Percentiles rank a stretch among this genome's conserved stretches.
Evolutionary conservation across 176 grass and related monocot species (phyloP).

Genomic region (Aechmea fasciata): DNA sequence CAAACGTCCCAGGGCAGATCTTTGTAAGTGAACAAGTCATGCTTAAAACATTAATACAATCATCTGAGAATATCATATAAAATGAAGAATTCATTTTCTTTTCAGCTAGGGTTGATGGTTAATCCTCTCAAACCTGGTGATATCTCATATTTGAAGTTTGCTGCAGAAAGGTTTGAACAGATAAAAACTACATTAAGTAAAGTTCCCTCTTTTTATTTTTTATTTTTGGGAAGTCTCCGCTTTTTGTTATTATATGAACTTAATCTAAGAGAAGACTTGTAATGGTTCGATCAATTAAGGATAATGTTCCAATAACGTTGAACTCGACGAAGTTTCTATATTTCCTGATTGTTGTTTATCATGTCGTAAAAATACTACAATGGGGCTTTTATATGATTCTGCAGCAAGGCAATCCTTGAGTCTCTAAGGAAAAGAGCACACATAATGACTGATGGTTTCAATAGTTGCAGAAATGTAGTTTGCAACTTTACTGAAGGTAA

Average conservation of each 20-base stretch:
- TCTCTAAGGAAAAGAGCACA: conserved; percentile 87
- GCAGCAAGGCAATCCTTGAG: conserved; percentile 66
- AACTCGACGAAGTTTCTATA: not conserved
- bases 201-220: conserved; percentile 6
- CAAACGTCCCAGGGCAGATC: conserved; percentile 95
- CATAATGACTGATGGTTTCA: conserved; percentile 97
- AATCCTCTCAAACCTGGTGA: conserved; percentile 94
- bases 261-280: not conserved
- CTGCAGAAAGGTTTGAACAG: conserved; percentile 65
- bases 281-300: too few species aligned
- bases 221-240: not conserved
- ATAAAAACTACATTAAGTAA: not conserved
- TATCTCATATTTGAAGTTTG: conserved; percentile 76
- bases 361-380: not conserved
- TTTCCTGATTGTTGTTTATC: not conserved
- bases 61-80: conserved; percentile 1
- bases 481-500: conserved; percentile 98
- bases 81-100: conserved; percentile 9
- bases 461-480: conserved; percentile 92
- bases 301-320: too few species aligned
- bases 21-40: conserved; percentile 70
- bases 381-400: conserved; percentile 27
- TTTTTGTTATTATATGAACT: conserved; percentile 6
- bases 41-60: too few species aligned
- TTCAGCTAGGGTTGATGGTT: conserved; percentile 96